Base-by-base conservation (phyloP, 352 stramenopile species). In the Aphanomyces euteiches region DNA sequence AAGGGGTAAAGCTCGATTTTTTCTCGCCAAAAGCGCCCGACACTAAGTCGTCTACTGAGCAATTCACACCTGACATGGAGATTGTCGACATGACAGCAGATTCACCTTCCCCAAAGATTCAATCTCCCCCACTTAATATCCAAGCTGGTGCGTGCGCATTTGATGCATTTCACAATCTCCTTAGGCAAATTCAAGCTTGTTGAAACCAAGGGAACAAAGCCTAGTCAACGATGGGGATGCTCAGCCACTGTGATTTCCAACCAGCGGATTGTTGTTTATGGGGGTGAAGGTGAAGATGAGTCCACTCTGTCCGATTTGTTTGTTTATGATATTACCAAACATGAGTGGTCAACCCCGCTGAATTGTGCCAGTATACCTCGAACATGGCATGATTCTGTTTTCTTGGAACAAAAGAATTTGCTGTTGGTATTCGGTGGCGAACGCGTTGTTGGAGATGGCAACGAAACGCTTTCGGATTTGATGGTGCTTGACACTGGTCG, bases 361-460 rank as follows among this genome's bases (percentile, higher is more conserved):
- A 97, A 97, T 79, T 97, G 89, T 67, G 84, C 96, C 73, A 92
- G 87, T 36, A 83, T 96, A 48, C 81, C 84, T 4, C 85, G 91
- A 15, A 90, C 88, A 36, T 98, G 90, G 90, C 94, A 98, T 74
- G 88, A 89, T 58, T 78, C 89, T 3, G 92, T 96, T n/a, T 97
- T 85, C 69, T 69, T 98, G 34, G 80, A 84, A 19, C 78, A 82
- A 8, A 92, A 96, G 69, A 79, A 97, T 69, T 75, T 98, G 40
- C 72, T 98, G 48, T 79, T 98, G 39, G 91, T 94, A 8, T 98
- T 98, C 78, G 94, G 94, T 41, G 94, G 94, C 15, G 94, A 98
- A 76, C 84, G 85, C 78, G 65, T 77, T 71, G 56, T 78, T 73
- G 75, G 72, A 70, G 78, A 84, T 63, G 76, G 90, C 66, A 72